A percentile compares a stretch with the other conserved stretches of the same genome.
These are phyloP conservation scores for Spatholobus suberectus DNA, from an alignment of 306 rosid species.

Conservation along the genomic window DNA sequence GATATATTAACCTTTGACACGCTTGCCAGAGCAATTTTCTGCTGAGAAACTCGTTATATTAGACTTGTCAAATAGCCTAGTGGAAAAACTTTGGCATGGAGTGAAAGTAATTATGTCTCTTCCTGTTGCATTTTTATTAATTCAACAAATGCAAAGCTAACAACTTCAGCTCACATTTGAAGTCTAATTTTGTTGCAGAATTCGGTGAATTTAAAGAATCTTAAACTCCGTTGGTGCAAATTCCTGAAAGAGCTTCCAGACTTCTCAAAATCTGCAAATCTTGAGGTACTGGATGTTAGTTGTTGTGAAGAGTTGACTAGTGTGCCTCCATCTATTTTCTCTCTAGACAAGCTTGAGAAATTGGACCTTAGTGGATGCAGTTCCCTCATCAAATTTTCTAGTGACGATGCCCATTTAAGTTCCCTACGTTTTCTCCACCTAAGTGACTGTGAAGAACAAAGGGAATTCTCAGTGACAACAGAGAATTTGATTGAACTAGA, in stretches of 20 bases:
- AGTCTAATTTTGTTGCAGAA: not conserved
- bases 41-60: slow-evolving; percentile 29
- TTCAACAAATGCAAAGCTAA: not conserved
- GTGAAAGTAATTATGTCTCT: not conserved
- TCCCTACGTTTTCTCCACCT: slow-evolving; percentile 4
- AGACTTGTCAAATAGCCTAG: not conserved
- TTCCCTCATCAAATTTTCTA: not conserved
- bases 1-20: not conserved
- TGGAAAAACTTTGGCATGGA: slow-evolving; percentile 5
- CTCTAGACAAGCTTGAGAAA: not conserved
- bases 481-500: not conserved
- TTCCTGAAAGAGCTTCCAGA: not conserved
- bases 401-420: not conserved
- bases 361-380: not conserved
- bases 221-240: rapidly evolving
- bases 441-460: rapidly evolving
- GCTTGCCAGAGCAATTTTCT: slow-evolving; percentile 15
- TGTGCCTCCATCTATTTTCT: slow-evolving; percentile 15
- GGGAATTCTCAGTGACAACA: not conserved
- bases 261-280: slow-evolving; percentile 26
- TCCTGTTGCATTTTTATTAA: not conserved
- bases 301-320: not conserved
- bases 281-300: not conserved
- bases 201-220: not conserved
- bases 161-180: too few species aligned